Evolutionary conservation across 768 basidiomycete species (phyloP), one percentile per base, ranked within the genome.

Genomic region (Rhizopogon vulgaris): DNA sequence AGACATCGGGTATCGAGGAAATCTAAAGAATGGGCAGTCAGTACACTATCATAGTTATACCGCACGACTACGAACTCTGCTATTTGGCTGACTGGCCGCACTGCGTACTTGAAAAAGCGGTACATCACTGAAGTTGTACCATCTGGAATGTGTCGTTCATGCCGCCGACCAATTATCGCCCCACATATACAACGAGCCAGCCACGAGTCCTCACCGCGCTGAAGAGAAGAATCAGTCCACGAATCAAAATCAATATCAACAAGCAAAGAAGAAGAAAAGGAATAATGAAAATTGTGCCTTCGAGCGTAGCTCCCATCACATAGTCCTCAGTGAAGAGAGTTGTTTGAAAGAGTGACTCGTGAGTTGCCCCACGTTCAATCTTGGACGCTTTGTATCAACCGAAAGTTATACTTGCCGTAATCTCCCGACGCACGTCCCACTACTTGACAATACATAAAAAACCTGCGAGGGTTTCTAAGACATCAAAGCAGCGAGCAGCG

Each of bases 301-400:
- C 84, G 76, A 79, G 74, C 76, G 94, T 97, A 97, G 94, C 93
- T 82, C 87, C 79, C 82, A 77, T 65, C 75, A 79, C 77, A 76
- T 81, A 63, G 60, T 71, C 77, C 87, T 90, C 71, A 62, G 61
- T 75, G 75, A 74, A 71, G 83, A 80, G 87, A 85, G 91, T 94
- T 94, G 92, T 94, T 91, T 80, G 76, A 75, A 78, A 80, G 82
- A 63, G 71, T n/a, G 45, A 71, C 66, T 54, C 56, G 57, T 51
- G 52, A 55, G 52, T 55, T 58, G 14, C 45, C 45, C 56, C 38
- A 50, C 58, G 55, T 39, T 86, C 72, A 41, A 72, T 95, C 62
- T 96, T 65, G 94, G 94, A 90, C 88, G 78, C 58, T 71, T 88
- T 86, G 93, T 94, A 98, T 98, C 94, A 84, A 87, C 87, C 89